A percentile compares a stretch with the other conserved stretches of the same genome.
Conservation (phyloP, 305 asterid genomes). For the Lippia alba region DNA sequence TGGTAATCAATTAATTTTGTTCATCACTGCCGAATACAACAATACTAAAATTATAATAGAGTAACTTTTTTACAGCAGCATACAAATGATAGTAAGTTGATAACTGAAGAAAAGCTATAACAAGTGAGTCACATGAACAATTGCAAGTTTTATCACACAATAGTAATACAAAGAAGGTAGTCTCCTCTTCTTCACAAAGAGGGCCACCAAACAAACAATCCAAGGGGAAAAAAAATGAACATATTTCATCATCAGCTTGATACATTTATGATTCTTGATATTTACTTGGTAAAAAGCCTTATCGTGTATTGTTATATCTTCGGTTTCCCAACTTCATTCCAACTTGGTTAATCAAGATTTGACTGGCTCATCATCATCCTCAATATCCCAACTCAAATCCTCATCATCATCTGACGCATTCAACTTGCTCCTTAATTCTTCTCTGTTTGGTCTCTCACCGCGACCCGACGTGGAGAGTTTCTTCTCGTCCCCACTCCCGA, state of each 20-base stretch:
- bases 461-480: constrained; percentile 38
- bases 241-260: constrained; percentile 31
- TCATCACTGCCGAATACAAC: too few species aligned
- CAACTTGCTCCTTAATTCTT: constrained; percentile 55
- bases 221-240: constrained; percentile 33
- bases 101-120: constrained; percentile 2
- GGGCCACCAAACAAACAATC: constrained; percentile 26
- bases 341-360: constrained; percentile 43
- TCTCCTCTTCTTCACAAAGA: constrained; percentile 23
- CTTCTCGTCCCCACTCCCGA: constrained; percentile 73
- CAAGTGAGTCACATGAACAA: constrained; percentile 24
- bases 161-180: constrained; percentile 17
- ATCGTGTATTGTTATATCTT: constrained; percentile 9
- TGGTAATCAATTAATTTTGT: too few species aligned
- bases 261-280: constrained; percentile 34
- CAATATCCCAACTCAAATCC: constrained; percentile 89
- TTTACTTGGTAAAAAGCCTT: constrained; percentile 36
- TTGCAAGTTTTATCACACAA: constrained; percentile 29
- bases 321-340: constrained; percentile 7
- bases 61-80: too few species aligned
- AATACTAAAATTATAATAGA: too few species aligned
- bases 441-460: constrained; percentile 50
- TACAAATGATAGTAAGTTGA: too few species aligned
- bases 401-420: constrained; percentile 75
- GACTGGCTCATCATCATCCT: constrained; percentile 75